Conservation (phyloP, 164 flowering plant genomes). For the Stephania japonica region DNA sequence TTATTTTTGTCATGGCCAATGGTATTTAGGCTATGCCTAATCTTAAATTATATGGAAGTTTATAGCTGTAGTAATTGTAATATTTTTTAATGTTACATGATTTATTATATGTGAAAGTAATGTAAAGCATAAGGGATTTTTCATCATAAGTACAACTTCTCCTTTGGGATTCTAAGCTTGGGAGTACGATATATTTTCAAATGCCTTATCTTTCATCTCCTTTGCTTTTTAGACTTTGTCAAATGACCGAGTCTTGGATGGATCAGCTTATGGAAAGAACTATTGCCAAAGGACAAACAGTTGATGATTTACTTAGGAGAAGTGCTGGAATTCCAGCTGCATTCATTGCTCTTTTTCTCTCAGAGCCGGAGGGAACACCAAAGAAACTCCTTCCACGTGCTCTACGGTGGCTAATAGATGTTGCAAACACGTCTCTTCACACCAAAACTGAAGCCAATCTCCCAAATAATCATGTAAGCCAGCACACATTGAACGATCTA, state of each 20-base stretch:
- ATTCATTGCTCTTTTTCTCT: slow-evolving; percentile 82
- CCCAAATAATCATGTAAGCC: slow-evolving; percentile 7
- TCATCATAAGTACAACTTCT: not conserved
- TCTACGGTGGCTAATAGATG: slow-evolving; percentile 72
- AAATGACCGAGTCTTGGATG: slow-evolving; percentile 96
- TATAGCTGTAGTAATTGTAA: too few relatives aligned
- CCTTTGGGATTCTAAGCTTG: not conserved
- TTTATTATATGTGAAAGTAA: not conserved
- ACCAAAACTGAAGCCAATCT: slow-evolving; percentile 22
- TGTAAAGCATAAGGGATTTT: not conserved
- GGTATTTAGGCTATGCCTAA: too few relatives aligned
- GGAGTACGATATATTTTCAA: not conserved
- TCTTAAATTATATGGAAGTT: too few relatives aligned
- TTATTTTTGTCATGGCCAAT: too few relatives aligned
- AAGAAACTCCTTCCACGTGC: slow-evolving; percentile 91
- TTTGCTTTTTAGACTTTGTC: slow-evolving; percentile 57
- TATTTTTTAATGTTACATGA: not conserved
- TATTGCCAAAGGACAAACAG: slow-evolving; percentile 74
- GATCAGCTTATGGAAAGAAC: slow-evolving; percentile 93
- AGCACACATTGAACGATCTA: slow-evolving; percentile 11
- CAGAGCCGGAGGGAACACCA: slow-evolving; percentile 97
- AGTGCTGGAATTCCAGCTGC: slow-evolving; percentile 99
- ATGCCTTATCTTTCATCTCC: not conserved
- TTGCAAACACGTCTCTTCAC: slow-evolving; percentile 47
- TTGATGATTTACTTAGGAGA: slow-evolving; percentile 88